These are phyloP conservation scores for Xylogone sp. DNA, from an alignment of 2,329 filamentous ascomycete genomes.

Conservation along the genomic window DNA sequence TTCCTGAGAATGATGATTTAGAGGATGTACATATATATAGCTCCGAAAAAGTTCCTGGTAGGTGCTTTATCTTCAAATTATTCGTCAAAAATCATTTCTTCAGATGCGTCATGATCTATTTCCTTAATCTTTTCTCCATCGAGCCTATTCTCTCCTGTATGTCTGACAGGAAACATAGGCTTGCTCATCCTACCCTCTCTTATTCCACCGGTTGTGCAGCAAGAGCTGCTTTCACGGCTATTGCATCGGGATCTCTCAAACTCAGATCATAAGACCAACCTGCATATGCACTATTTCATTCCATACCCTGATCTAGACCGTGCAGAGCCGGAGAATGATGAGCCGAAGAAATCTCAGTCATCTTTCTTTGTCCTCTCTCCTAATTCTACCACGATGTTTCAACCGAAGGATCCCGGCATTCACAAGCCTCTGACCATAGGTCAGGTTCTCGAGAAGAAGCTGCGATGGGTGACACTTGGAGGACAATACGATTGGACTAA, in stretches of 20 bases:
- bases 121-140: too few relatives aligned
- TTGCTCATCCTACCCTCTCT: conserved; percentile 74
- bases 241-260: conserved; percentile 75
- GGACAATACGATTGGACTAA: conserved; percentile 96
- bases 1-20: not conserved
- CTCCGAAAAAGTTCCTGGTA: conserved; percentile 67
- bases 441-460: conserved; percentile 70
- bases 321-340: conserved; percentile 6
- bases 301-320: conserved; percentile 49
- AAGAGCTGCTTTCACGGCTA: conserved; percentile 65
- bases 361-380: conserved; percentile 55
- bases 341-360: conserved; percentile 6
- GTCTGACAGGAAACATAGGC: conserved; percentile 46
- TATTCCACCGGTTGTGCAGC: conserved; percentile 66
- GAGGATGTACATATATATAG: conserved; percentile 53
- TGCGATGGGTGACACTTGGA: conserved; percentile 92
- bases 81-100: not conserved
- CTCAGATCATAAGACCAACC: conserved; percentile 76
- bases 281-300: conserved; percentile 78
- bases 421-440: conserved; percentile 70
- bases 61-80: conserved; percentile 15
- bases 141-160: too few relatives aligned
- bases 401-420: conserved; percentile 66
- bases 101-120: not conserved
- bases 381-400: conserved; percentile 50